Evolutionary conservation across 805 yeast genomes (phyloP), one percentile per base, ranked within the genome.

Genomic region (Candida schatavii): DNA sequence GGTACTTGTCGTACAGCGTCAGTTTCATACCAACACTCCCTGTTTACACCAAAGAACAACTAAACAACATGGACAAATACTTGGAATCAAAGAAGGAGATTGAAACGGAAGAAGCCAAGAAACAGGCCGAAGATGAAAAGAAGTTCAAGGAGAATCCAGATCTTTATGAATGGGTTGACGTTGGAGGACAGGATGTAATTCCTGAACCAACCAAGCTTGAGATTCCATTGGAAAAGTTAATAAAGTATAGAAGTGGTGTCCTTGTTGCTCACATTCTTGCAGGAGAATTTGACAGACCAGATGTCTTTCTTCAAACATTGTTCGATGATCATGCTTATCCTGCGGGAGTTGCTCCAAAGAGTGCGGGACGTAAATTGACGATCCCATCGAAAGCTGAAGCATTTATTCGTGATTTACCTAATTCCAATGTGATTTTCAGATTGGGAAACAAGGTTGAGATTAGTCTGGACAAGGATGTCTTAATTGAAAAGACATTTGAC

Each of bases 301-400:
- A 76, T 37, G 57, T 74, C 3, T 77, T 59, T 49, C 67, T 85
- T 25, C 86, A 83, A 48, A 64, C 78, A 13, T 65, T 82, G 40
- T 70, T 84, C 46, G 95, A 86, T 60, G 90, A 85, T 52, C 66
- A 70, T 30, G 69, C 73, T 1, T 74, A 70, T 39, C 88, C 93
- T 2, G 71, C 79, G 2, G 79, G 77, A 43, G 69, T 71, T 5
- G 66, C 85, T 0, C 59, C 76, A 9, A 75, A 68, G 51, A 57
- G 80, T 2, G 71, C 62, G 23, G 77, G 77, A 25, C 72, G 74
- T 39, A 56, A 47, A 10, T 57, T 85, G 23, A 48, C 55, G 11
- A 54, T 70, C 19, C 55, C 73, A 13, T 77, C 78, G n/a, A 57
- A 62, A 19, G 84, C 81, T 17, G 78, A 74, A 45, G 77, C 77